Conservation (phyloP, 1,139 yeast genomes). For the Geotrichum australiense region DNA sequence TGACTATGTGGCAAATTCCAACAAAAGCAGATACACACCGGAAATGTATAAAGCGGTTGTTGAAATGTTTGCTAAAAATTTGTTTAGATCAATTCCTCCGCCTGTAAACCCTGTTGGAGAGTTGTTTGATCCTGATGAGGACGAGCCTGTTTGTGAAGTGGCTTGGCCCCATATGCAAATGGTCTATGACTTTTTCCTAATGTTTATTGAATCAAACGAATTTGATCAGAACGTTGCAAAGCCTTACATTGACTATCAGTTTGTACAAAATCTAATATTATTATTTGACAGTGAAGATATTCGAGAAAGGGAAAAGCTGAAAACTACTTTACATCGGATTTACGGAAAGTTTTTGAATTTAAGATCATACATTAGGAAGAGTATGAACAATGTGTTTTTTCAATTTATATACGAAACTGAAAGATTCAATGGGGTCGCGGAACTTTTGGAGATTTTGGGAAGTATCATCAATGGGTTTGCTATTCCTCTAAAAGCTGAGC, state of each 20-base stretch:
- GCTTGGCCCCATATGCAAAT: slow-evolving; percentile 99
- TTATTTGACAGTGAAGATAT: slow-evolving; percentile 96
- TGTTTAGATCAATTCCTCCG: slow-evolving; percentile 95
- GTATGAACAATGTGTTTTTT: slow-evolving; percentile 84
- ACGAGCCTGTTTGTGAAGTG: slow-evolving; percentile 91
- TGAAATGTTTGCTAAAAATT: slow-evolving; percentile 78
- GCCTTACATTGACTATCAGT: slow-evolving; percentile 86
- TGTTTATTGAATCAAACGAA: slow-evolving; percentile 92
- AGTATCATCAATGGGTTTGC: slow-evolving; percentile 98
- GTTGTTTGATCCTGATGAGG: slow-evolving; percentile 95
- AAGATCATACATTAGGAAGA: slow-evolving; percentile 84
- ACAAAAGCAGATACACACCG: slow-evolving; percentile 73
- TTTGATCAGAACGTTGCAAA: slow-evolving; percentile 91
- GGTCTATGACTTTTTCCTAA: slow-evolving; percentile 85
- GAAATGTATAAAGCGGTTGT: slow-evolving; percentile 87
- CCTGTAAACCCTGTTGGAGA: slow-evolving; percentile 97
- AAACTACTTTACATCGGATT: slow-evolving; percentile 89
- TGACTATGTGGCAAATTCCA: slow-evolving; percentile 67
- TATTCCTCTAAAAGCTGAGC: slow-evolving; percentile 92
- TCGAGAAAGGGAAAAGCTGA: slow-evolving; percentile 88
- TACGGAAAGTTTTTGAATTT: slow-evolving; percentile 91
- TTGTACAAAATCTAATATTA: slow-evolving; percentile 72
- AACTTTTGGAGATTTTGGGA: slow-evolving; percentile 87
- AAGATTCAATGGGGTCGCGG: slow-evolving; percentile 93
- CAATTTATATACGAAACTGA: slow-evolving; percentile 95